Evolutionary conservation across 1,139 yeast genomes (phyloP), one percentile per base, ranked within the genome.

Genomic region (Debaryomyces fabryi): DNA sequence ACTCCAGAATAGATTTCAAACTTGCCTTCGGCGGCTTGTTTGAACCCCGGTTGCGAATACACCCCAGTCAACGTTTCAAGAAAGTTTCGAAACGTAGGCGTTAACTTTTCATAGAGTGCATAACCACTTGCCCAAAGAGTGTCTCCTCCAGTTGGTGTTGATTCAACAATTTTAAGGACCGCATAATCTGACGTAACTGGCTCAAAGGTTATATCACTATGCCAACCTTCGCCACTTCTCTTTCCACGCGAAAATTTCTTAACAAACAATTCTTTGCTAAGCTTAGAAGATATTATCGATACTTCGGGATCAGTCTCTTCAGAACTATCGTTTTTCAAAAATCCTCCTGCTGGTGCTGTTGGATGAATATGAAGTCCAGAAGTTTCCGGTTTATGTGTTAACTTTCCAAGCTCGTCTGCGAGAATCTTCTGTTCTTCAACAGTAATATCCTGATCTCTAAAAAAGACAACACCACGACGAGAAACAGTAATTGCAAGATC

Each of bases 261-360:
- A n/a, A 27, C 6, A 27, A 12, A 27, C 30, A 27, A 27, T 27
- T 27, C 30, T 27, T 27, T 27, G 13, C 30, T 27, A 12, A 27
- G 30, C 5, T 27, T 27, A 6, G 30, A 27, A 27, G 30, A 27
- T 12, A 27, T 27, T 10, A 27, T 27, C 12, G 30, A 27, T 12
- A 27, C 30, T 12, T 27, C 30, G 5, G 30, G 47, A 24, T 45
- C 47, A 6, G 44, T 45, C 24, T 39, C 35, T 13, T 33, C 47
- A 7, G 47, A 34, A 13, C 27, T 32, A 42, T 48, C 50, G 9
- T 41, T 29, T 23, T 48, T 48, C 8, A 48, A 13, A 38, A 48
- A 48, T 9, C 50, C 50, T 25, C 50, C 50, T 6, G 50, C 50
- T 25, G 50, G 50, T 16, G 48, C 48, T 30, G 38, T 39, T 13